Evolutionary conservation across 495 filamentous ascomycete species (phyloP).

Genomic region (Podospora sp.): DNA sequence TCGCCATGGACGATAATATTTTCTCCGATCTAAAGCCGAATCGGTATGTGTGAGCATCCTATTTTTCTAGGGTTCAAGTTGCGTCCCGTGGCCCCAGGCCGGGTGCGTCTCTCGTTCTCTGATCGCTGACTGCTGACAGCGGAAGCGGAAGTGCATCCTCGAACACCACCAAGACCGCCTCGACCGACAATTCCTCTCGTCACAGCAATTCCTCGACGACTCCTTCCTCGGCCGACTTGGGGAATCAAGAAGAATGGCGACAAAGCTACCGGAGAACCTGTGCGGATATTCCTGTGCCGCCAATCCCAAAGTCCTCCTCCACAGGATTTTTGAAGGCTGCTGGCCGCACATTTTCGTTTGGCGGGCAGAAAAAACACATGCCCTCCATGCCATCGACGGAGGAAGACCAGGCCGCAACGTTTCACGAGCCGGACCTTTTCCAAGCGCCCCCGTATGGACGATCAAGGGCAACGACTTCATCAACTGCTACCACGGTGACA

Average conservation of each 20-base stretch:
- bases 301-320: constrained; percentile 53
- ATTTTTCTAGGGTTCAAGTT: not conserved
- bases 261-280: constrained; percentile 51
- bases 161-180: constrained; percentile 63
- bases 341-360: constrained; percentile 76
- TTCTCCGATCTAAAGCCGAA: constrained; percentile 57
- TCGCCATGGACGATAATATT: constrained; percentile 56
- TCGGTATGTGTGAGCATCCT: constrained; percentile 47
- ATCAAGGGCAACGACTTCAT: constrained; percentile 48
- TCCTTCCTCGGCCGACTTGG: constrained; percentile 69
- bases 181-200: constrained; percentile 67
- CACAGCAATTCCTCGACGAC: constrained; percentile 74
- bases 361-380: constrained; percentile 52
- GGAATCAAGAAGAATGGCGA: constrained; percentile 57
- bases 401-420: constrained; percentile 43
- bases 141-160: constrained; percentile 65
- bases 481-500: constrained; percentile 66
- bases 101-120: not conserved
- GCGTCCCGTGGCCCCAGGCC: too few species aligned
- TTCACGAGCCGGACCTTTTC: constrained; percentile 33
- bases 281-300: constrained; percentile 61
- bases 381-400: constrained; percentile 49
- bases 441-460: constrained; percentile 38
- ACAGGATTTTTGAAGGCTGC: constrained; percentile 62
- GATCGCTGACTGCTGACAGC: constrained; percentile 13